Conservation (phyloP, 306 rosid species). For the Vigna angularis region DNA sequence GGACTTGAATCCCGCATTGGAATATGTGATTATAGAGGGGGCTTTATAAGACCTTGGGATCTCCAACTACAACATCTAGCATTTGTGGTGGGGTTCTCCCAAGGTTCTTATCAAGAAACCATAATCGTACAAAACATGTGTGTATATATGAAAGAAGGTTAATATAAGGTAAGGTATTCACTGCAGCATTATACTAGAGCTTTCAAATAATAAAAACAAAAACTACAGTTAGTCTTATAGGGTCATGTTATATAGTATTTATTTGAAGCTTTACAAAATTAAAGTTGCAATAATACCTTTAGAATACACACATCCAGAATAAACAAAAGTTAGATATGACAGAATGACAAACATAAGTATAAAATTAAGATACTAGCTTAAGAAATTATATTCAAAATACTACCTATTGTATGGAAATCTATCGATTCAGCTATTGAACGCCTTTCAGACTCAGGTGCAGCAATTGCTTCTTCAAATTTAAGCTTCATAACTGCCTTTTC, state of each 20-base stretch:
- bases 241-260: slow-evolving; percentile 12
- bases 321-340: slow-evolving; percentile 13
- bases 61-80: not conserved
- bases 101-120: not conserved
- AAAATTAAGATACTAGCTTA: slow-evolving; percentile 23
- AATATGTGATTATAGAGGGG: not conserved
- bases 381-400: slow-evolving; percentile 37
- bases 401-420: slow-evolving; percentile 83
- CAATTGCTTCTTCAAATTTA: slow-evolving; percentile 94
- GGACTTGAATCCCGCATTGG: slow-evolving; percentile 1
- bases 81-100: not conserved
- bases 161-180: slow-evolving; percentile 22
- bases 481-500: slow-evolving; percentile 95
- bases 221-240: not conserved
- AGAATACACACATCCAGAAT: slow-evolving; percentile 15
- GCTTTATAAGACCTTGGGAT: not conserved
- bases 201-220: slow-evolving; percentile 13
- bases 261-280: slow-evolving; percentile 36
- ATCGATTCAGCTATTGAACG: slow-evolving; percentile 73
- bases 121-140: slow-evolving; percentile 35
- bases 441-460: slow-evolving; percentile 73
- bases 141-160: slow-evolving; percentile 16
- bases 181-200: slow-evolving; percentile 22
- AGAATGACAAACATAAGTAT: not conserved
- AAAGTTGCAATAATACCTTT: slow-evolving; percentile 18